phyloP scores from a whole-genome alignment of 2,329 filamentous ascomycete species.

The Thielaviopsis musarum region DNA sequence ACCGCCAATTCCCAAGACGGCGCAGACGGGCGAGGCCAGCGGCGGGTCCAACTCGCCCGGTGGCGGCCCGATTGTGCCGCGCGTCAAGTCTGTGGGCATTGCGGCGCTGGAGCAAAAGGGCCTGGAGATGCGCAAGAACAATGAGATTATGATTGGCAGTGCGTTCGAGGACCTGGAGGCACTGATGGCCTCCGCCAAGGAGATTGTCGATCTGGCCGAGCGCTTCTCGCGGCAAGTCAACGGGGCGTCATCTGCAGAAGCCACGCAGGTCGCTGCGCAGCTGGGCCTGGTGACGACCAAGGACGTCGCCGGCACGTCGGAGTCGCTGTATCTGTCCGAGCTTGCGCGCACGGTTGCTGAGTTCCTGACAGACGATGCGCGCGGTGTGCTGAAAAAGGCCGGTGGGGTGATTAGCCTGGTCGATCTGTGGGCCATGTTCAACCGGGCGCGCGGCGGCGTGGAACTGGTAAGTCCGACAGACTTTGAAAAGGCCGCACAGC shows the following conservation, averaged over 20 bases:
- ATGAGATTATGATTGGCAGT: conserved; percentile 78
- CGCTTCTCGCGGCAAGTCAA: conserved; percentile 57
- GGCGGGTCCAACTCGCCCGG: conserved; percentile 16
- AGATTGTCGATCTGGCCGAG: conserved; percentile 86
- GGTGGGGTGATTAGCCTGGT: conserved; percentile 82
- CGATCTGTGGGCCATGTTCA: conserved; percentile 89
- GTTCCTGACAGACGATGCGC: conserved; percentile 71
- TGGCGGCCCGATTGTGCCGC: conserved; percentile 14
- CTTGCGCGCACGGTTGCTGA: conserved; percentile 72
- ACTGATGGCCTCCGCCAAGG: conserved; percentile 92
- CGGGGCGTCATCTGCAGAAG: conserved; percentile 47
- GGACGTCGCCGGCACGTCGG: conserved; percentile 70
- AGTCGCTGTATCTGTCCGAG: conserved; percentile 79
- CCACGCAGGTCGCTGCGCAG: conserved; percentile 44
- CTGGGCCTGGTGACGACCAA: conserved; percentile 86
- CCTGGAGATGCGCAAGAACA: conserved; percentile 74
- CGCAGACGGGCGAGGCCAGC: conserved; percentile 21
- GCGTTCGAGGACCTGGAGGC: conserved; percentile 95
- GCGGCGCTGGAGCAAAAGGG: conserved; percentile 80
- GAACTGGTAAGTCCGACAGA: conserved; percentile 85
- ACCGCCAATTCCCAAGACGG: conserved; percentile 61
- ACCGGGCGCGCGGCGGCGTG: conserved; percentile 79
- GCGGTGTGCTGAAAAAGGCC: conserved; percentile 59
- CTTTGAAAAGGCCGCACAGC: conserved; percentile 71
- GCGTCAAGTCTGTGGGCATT: conserved; percentile 59